Percentiles rank a stretch among this genome's conserved stretches.
Evolutionary conservation across 2,329 filamentous ascomycete genomes (phyloP).

Genomic region (Penicillium glabrum): DNA sequence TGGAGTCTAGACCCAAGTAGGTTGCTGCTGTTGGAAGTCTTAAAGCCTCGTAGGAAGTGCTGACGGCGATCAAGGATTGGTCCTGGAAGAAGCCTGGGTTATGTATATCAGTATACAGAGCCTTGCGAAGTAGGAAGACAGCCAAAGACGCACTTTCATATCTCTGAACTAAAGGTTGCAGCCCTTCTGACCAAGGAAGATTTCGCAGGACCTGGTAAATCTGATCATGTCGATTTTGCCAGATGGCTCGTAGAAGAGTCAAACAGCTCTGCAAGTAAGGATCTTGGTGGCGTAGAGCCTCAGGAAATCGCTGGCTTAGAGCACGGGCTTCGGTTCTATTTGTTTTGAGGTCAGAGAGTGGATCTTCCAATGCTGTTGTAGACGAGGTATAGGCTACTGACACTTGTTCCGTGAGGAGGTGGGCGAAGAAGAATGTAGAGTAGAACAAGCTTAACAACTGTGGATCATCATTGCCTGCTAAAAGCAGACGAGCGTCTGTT

Average conservation of each 20-base stretch:
- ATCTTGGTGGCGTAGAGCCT: constrained; percentile 28
- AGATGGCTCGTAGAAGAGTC: constrained; percentile 38
- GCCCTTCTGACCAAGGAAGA: constrained; percentile 33
- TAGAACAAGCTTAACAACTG: constrained; percentile 39
- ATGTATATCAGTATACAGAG: neutral
- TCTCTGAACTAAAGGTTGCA: constrained; percentile 32
- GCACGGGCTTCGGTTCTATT: constrained; percentile 41
- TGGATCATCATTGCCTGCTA: constrained; percentile 22
- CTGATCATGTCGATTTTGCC: constrained; percentile 36
- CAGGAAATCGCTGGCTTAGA: constrained; percentile 38
- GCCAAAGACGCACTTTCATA: constrained; percentile 32
- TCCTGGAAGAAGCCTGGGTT: constrained; percentile 38
- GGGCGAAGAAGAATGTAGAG: constrained; percentile 40
- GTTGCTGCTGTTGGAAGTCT: constrained; percentile 34
- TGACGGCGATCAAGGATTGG: constrained; percentile 39
- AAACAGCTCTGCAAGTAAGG: constrained; percentile 36
- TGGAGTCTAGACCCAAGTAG: constrained; percentile 37
- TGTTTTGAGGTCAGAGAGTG: neutral
- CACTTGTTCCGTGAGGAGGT: constrained; percentile 42
- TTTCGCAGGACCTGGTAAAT: constrained; percentile 38
- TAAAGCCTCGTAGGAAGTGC: constrained; percentile 42
- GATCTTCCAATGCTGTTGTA: neutral
- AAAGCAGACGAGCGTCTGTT: constrained; percentile 32
- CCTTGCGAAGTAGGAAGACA: neutral
- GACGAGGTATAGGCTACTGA: constrained; percentile 21